A percentile compares a stretch with the other conserved stretches of the same genome.
These are phyloP conservation scores for Acacia pycnantha DNA, from an alignment of 331 rosid genomes.

Conservation along the genomic window DNA sequence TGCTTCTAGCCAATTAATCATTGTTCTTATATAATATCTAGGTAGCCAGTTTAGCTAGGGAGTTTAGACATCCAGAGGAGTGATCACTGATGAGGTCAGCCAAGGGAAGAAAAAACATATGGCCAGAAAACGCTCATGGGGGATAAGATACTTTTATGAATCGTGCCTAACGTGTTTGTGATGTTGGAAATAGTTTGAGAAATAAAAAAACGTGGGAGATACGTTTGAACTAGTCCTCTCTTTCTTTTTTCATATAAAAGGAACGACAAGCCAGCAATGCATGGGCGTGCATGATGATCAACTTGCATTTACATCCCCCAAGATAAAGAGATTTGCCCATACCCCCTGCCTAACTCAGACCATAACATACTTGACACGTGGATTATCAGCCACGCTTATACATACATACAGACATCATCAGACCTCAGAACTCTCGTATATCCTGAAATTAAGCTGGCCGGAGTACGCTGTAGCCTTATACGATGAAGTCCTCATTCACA, in stretches of 20 bases:
- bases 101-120: not conserved
- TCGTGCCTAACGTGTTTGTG: not conserved
- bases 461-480: not conserved
- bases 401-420: not conserved
- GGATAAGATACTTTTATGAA: not conserved
- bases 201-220: not conserved
- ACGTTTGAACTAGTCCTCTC: slow-evolving; percentile 11
- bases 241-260: slow-evolving; percentile 23
- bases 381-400: slow-evolving; percentile 4
- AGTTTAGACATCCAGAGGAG: too few species aligned
- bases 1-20: not conserved
- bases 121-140: not conserved
- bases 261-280: slow-evolving; percentile 38
- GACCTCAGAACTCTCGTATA: slow-evolving; percentile 27
- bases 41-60: not conserved
- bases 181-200: not conserved
- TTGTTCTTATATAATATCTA: not conserved
- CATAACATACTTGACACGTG: slow-evolving; percentile 34
- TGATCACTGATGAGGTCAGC: not conserved
- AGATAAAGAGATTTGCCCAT: slow-evolving; percentile 28
- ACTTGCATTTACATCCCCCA: slow-evolving; percentile 25
- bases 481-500: not conserved
- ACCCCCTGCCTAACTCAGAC: slow-evolving; percentile 41
- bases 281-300: slow-evolving; percentile 9
- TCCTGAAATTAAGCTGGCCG: slow-evolving; percentile 32